Evolutionary conservation across 2,329 filamentous ascomycete species (phyloP).

Genomic region (Cephalotrichum gorgonifer): DNA sequence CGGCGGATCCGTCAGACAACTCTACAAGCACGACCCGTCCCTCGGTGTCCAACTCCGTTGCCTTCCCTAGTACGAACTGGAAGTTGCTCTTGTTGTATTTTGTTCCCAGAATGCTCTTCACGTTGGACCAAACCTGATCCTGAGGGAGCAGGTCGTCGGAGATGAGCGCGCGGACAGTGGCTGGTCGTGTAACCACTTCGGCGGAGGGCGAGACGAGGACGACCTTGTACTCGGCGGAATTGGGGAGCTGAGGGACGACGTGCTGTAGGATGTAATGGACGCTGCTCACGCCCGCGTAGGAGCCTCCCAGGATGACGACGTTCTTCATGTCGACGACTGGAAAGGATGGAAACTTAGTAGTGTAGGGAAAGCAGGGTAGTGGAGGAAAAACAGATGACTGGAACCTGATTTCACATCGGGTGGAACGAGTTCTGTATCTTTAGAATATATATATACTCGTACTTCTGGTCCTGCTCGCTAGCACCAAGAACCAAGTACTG

Average conservation of each 20-base stretch:
- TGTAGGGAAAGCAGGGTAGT: too few relatives aligned
- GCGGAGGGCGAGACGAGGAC: slow-evolving; percentile 30
- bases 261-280: slow-evolving; percentile 46
- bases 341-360: background rate
- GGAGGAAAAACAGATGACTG: too few relatives aligned
- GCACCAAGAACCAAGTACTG: too few relatives aligned
- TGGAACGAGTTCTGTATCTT: too few relatives aligned
- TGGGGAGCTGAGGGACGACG: slow-evolving; percentile 28
- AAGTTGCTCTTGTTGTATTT: slow-evolving; percentile 26
- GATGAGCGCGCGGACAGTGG: slow-evolving; percentile 34
- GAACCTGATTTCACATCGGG: too few relatives aligned
- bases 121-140: slow-evolving; percentile 31
- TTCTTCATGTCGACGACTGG: slow-evolving; percentile 15
- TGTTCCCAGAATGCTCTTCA: slow-evolving; percentile 22
- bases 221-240: slow-evolving; percentile 25
- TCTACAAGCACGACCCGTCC: slow-evolving; percentile 21
- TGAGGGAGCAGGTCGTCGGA: slow-evolving; percentile 31
- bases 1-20: background rate
- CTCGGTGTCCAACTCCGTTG: slow-evolving; percentile 21
- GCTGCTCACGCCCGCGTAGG: slow-evolving; percentile 37
- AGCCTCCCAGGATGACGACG: slow-evolving; percentile 42
- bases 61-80: slow-evolving; percentile 30
- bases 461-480: too few relatives aligned
- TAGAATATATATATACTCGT: too few relatives aligned
- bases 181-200: slow-evolving; percentile 29